These are phyloP conservation scores for Nicotiana noctiflora DNA, from an alignment of 257 asterid species.

Conservation along the genomic window DNA sequence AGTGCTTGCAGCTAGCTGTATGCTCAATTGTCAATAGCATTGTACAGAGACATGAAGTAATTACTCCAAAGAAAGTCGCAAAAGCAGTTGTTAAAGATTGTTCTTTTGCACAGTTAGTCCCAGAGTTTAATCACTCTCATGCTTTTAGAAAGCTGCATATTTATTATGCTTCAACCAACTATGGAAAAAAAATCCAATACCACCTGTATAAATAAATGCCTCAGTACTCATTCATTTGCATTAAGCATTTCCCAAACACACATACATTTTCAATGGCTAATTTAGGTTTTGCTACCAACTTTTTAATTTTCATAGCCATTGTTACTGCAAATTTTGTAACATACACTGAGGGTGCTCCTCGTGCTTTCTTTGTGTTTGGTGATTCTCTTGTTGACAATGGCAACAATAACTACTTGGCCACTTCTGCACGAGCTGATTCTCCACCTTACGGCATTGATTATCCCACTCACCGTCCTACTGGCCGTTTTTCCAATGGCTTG, in stretches of 20 bases:
- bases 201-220: conserved; percentile 18
- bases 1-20: not conserved
- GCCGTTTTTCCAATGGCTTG: conserved; percentile 67
- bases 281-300: conserved; percentile 4
- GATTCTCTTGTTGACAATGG: conserved; percentile 78
- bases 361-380: conserved; percentile 71
- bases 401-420: conserved; percentile 57
- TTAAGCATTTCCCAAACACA: not conserved
- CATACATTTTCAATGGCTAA: conserved; percentile 11
- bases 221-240: not conserved
- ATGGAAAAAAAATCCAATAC: not conserved
- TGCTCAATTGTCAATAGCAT: not conserved
- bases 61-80: not conserved
- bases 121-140: conserved; percentile 15
- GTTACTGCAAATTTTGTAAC: not conserved
- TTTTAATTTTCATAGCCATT: conserved; percentile 8
- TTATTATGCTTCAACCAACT: conserved; percentile 36
- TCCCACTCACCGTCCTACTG: conserved; percentile 70
- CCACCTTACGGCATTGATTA: conserved; percentile 77
- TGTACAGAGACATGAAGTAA: not conserved
- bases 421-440: conserved; percentile 68
- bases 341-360: conserved; percentile 34
- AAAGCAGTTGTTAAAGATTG: not conserved
- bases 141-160: conserved; percentile 29
- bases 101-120: conserved; percentile 9